Conservation (phyloP, 441 rosid genomes). For the Raphanus hybrid region DNA sequence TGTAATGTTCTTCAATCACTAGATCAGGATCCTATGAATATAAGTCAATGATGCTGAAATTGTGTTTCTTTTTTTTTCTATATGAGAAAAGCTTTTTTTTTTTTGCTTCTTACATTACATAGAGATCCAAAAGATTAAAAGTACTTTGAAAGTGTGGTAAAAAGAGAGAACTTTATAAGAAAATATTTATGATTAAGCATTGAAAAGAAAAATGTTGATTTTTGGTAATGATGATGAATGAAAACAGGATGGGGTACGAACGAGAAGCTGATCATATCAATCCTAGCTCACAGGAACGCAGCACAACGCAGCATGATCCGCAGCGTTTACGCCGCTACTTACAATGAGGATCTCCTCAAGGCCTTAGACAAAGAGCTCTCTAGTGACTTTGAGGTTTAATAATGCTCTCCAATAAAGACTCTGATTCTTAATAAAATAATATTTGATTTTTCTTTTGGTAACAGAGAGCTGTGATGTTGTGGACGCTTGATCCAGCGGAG, state of each 20-base stretch:
- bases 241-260: slow-evolving; percentile 96
- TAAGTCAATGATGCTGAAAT: not conserved
- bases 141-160: not conserved
- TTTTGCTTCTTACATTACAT: not conserved
- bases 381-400: slow-evolving; percentile 74
- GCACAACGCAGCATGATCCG: slow-evolving; percentile 68
- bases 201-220: not conserved
- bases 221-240: slow-evolving; percentile 2
- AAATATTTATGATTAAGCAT: not conserved
- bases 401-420: not conserved
- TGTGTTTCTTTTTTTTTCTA: not conserved
- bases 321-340: slow-evolving; percentile 61
- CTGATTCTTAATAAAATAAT: not conserved
- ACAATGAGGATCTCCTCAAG: slow-evolving; percentile 81
- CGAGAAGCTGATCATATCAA: slow-evolving; percentile 72
- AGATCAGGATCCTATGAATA: slow-evolving; percentile 24
- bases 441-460: slow-evolving; percentile 14
- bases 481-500: slow-evolving; percentile 78
- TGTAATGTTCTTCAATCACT: not conserved
- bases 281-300: slow-evolving; percentile 80
- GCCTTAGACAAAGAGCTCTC: slow-evolving; percentile 80
- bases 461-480: slow-evolving; percentile 69
- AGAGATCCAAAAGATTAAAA: not conserved
- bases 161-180: not conserved
- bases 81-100: not conserved